Conservation (phyloP, 1,284 basidiomycete genomes). For the Heterobasidion annosum region DNA sequence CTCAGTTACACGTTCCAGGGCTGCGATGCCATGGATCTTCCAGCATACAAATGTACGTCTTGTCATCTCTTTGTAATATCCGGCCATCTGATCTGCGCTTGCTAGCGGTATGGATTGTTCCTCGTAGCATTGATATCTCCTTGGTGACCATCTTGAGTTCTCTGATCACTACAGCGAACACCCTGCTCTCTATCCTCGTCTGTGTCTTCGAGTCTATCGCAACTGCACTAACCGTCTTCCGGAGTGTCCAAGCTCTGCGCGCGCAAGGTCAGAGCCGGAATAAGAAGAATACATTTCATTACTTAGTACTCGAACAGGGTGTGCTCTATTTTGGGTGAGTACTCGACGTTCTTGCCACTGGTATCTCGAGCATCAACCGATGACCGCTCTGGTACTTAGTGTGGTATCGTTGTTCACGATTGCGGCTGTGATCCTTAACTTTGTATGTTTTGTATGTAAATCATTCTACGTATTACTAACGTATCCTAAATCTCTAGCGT, state of each 20-base stretch:
- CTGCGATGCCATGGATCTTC: constrained; percentile 12
- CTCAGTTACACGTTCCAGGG: constrained; percentile 14
- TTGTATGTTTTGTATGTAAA: constrained; percentile 14
- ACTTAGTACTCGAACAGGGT: constrained; percentile 23
- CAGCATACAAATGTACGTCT: constrained; percentile 9
- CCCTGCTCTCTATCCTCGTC: constrained; percentile 20
- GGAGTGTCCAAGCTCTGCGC: constrained; percentile 19
- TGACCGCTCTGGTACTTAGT: constrained; percentile 19
- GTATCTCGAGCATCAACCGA: not conserved
- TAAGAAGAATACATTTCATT: constrained; percentile 17
- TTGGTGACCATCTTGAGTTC: not conserved
- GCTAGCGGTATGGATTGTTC: not conserved
- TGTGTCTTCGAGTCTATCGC: constrained; percentile 19
- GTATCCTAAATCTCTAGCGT: not conserved
- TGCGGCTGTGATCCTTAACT: constrained; percentile 19
- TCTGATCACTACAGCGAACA: constrained; percentile 13
- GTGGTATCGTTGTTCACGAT: constrained; percentile 21
- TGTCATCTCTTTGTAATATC: not conserved
- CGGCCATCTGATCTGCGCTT: too few species aligned
- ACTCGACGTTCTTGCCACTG: not conserved
- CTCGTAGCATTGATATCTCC: not conserved
- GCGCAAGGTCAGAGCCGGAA: constrained; percentile 11
- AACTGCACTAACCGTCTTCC: constrained; percentile 18
- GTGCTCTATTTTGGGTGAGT: not conserved
- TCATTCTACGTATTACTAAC: too few species aligned